Percentiles rank a stretch among this genome's conserved stretches.
phyloP scores from a whole-genome alignment of 345 rosid genomes.

The Noccaea bulbosa region DNA sequence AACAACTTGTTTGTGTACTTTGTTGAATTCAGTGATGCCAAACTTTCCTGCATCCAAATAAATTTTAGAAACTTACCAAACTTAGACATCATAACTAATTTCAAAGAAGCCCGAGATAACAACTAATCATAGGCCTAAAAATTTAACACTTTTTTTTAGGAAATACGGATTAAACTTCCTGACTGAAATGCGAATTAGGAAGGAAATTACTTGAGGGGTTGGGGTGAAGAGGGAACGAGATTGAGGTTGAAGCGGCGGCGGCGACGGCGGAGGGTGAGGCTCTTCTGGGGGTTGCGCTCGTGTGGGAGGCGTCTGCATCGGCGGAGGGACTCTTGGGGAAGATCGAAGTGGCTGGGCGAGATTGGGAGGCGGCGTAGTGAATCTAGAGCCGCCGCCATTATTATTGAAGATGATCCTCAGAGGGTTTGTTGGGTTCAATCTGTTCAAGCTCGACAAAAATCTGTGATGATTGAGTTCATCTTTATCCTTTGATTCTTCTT shows the following conservation, averaged over 20 bases:
- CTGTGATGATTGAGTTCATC: slow-evolving; percentile 39
- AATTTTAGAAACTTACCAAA: not conserved
- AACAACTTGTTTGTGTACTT: slow-evolving; percentile 79
- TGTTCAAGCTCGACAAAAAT: slow-evolving; percentile 62
- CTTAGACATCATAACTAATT: not conserved
- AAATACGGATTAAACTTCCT: not conserved
- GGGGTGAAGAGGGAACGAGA: slow-evolving; percentile 87
- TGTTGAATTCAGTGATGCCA: slow-evolving; percentile 73
- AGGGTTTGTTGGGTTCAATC: slow-evolving; percentile 82
- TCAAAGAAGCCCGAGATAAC: not conserved
- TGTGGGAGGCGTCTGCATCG: slow-evolving; percentile 33
- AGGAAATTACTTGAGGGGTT: slow-evolving; percentile 68
- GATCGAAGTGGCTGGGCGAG: slow-evolving; percentile 44
- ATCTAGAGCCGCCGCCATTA: slow-evolving; percentile 48
- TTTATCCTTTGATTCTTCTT: slow-evolving; percentile 42
- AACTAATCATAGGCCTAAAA: not conserved
- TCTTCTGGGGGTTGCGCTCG: slow-evolving; percentile 23
- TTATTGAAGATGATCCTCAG: slow-evolving; percentile 58
- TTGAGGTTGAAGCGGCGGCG: slow-evolving; percentile 43
- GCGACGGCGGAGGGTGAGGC: slow-evolving; percentile 28
- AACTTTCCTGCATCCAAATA: slow-evolving; percentile 50
- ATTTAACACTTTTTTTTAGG: not conserved
- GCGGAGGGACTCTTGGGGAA: slow-evolving; percentile 30
- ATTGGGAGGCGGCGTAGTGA: slow-evolving; percentile 52
- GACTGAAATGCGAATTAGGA: slow-evolving; percentile 11